Evolutionary conservation across 768 basidiomycete genomes (phyloP), one percentile per base, ranked within the genome.

Genomic region (Sporobolomyces roseus): DNA sequence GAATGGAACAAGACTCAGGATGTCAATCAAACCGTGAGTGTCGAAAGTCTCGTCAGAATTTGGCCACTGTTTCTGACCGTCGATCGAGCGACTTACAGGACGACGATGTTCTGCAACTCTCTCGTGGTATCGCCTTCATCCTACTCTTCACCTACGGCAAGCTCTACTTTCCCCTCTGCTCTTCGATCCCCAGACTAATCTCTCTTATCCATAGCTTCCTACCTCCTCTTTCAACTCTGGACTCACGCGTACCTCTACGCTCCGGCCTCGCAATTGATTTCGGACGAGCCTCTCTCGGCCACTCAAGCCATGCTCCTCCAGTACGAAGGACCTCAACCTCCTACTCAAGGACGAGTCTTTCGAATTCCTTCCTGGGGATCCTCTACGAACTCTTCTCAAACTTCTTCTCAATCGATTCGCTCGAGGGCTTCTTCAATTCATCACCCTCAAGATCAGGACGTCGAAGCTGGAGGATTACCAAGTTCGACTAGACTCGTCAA

Each of bases 71-170:
- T n/a, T n/a, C n/a, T n/a, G n/a, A n/a, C n/a, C n/a, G n/a, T n/a
- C n/a, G n/a, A n/a, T n/a, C n/a, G n/a, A n/a, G n/a, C n/a, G n/a
- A n/a, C n/a, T 14, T 35, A 32, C 61, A 65, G 51, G 56, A 70
- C 38, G 61, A 36, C 17, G 63, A 63, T 41, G 61, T 76, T 12
- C 59, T 75, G 3, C 54, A 69, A 21, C 68, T 75, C 21, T 73
- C 71, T 21, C 65, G 75, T 25, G 76, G 74, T 14, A 71, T 73
- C 35, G 85, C 90, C 5, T 81, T 93, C 55, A 83, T 92, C 60
- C 81, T 92, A 8, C 81, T 92, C n/a, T 81, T 87, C 76, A 86
- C 90, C 67, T 92, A 93, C 74, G 76, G 74, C 3, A 83, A 82
- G n/a, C 90, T 89, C 30, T 4, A 19, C 35, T 5, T 55, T 36